A percentile compares a stretch with the other conserved stretches of the same genome.
These are phyloP conservation scores for Anisodus acutangulus DNA, from an alignment of 257 asterid species.

Conservation along the genomic window DNA sequence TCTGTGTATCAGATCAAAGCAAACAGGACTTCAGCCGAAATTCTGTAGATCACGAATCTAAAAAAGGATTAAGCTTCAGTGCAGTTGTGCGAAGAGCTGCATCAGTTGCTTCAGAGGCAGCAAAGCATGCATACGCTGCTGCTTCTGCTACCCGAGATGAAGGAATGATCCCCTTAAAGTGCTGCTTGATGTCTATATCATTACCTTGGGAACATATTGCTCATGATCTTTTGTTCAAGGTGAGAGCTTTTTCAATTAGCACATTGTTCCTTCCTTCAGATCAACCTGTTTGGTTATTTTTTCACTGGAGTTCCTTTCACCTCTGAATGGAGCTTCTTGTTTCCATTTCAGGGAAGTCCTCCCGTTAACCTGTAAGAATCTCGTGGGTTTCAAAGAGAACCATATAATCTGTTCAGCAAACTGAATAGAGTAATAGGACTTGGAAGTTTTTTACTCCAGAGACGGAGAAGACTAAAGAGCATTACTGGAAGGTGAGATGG, in stretches of 20 bases:
- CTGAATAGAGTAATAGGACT: not conserved
- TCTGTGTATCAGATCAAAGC: slow-evolving; percentile 74
- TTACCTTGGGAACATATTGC: slow-evolving; percentile 96
- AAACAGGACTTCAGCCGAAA: slow-evolving; percentile 65
- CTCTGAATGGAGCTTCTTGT: slow-evolving; percentile 33
- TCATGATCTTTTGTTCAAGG: slow-evolving; percentile 93
- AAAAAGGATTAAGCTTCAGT: slow-evolving; percentile 65
- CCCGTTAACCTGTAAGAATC: slow-evolving; percentile 67
- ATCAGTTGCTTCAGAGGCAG: slow-evolving; percentile 88
- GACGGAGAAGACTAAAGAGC: slow-evolving; percentile 19
- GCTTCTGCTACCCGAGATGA: slow-evolving; percentile 82
- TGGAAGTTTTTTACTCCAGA: slow-evolving; percentile 22
- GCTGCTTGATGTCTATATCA: slow-evolving; percentile 95
- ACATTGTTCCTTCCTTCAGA: slow-evolving; percentile 12
- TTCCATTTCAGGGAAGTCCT: slow-evolving; percentile 68
- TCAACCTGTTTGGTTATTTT: not conserved
- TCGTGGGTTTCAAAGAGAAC: slow-evolving; percentile 5
- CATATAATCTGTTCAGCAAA: not conserved
- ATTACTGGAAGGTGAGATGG: slow-evolving; percentile 16
- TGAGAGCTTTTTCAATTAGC: slow-evolving; percentile 30
- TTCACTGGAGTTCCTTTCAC: not conserved
- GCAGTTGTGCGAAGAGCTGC: slow-evolving; percentile 84
- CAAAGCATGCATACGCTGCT: slow-evolving; percentile 96
- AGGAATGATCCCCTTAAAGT: slow-evolving; percentile 91
- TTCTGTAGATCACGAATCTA: slow-evolving; percentile 45